phyloP scores from a whole-genome alignment of 129 eudicot species.

The Oenanthe sinensis region DNA sequence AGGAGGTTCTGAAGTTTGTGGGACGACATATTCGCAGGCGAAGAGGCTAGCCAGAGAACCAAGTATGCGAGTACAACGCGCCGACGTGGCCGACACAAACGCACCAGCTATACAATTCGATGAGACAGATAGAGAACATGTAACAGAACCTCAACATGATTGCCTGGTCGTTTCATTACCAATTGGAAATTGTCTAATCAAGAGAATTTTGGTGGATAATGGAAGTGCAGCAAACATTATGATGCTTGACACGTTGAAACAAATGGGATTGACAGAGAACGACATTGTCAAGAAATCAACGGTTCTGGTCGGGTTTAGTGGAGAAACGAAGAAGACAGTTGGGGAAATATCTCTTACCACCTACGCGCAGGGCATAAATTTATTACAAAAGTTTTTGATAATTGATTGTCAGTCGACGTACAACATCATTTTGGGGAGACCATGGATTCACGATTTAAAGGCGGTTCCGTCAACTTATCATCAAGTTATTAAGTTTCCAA shows the following conservation, averaged over 20 bases:
- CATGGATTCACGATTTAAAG: slow-evolving; percentile 6
- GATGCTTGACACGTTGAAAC: neutral
- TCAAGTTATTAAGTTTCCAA: neutral
- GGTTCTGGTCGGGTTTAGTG: neutral
- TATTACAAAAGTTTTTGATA: neutral
- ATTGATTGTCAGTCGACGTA: neutral
- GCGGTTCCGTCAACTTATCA: slow-evolving; percentile 1
- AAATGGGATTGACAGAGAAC: neutral
- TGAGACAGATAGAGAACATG: neutral
- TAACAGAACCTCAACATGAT: neutral
- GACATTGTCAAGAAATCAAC: neutral
- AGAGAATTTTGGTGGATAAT: neutral
- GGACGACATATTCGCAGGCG: neutral
- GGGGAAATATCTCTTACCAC: neutral
- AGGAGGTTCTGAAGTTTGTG: neutral
- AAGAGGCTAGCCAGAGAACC: neutral
- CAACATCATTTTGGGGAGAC: neutral
- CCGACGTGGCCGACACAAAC: too few relatives aligned
- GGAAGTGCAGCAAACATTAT: neutral
- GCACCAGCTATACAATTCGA: too few relatives aligned
- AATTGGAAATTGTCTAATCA: neutral
- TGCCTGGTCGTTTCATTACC: neutral
- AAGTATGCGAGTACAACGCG: too few relatives aligned
- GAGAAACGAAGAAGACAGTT: neutral
- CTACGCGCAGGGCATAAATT: neutral